Evolutionary conservation across 2,329 filamentous ascomycete species (phyloP), one percentile per base, ranked within the genome.

Genomic region (Xylaria digitata): DNA sequence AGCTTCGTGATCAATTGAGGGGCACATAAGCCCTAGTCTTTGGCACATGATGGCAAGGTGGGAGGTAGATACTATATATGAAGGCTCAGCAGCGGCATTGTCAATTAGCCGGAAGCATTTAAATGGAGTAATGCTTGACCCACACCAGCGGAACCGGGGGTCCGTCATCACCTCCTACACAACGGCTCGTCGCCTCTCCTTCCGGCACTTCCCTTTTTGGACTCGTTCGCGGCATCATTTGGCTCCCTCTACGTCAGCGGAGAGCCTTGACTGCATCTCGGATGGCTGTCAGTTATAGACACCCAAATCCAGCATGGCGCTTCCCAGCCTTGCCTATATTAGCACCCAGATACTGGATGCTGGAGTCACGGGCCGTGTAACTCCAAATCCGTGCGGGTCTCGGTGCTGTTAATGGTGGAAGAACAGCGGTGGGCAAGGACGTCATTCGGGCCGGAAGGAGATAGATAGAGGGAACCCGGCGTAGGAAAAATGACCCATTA

Each of bases 201-300:
- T 68, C 66, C 66, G 66, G 59, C 45, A 53, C 50, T 68, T 63
- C 66, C 63, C 11, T 19, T 68, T 68, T 66, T 30, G 66, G 59
- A 61, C n/a, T 45, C 43, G 1, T 2, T 30, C 13, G 17, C 32
- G 30, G 30, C n/a, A 37, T 56, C 23, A 17, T 21, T n/a, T 43
- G n/a, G 15, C 5, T 30, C 13, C n/a, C 15, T 46, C 32, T 40
- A 50, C 45, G 65, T 57, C 61, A 60, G 43, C 58, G 23, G 11
- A 13, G 48, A 30, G 49, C 49, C 34, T 13, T 37, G 53, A 26
- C 59, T 53, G 23, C 42, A 45, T 15, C 34, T 54, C 55, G 64
- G 54, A 66, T 48, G 21, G 37, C 45, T 13, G 58, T 17, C 57
- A 40, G 63, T 50, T 52, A 45, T 52, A 15, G 6, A 23, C 17